Percentiles rank a stretch among this genome's conserved stretches.
Evolutionary conservation across 441 rosid genomes (phyloP).

Genomic region (Iberis amara): DNA sequence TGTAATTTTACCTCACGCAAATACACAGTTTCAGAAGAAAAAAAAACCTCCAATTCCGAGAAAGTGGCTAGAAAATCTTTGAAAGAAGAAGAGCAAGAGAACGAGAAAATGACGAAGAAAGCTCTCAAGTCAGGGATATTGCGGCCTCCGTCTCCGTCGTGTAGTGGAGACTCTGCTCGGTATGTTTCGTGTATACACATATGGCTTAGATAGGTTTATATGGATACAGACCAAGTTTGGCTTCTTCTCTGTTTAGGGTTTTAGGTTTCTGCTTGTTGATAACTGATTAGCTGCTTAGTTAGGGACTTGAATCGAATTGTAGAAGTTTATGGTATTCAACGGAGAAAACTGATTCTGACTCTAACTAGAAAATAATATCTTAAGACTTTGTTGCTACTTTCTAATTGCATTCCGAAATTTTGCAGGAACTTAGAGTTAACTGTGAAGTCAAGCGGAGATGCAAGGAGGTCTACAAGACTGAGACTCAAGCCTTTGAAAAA

Average conservation of each 20-base stretch:
- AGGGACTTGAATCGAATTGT: no score
- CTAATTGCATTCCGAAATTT: not conserved
- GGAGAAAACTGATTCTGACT: not conserved
- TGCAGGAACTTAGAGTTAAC: slow-evolving; percentile 40
- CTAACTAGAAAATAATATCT: no score
- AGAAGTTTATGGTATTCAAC: slow-evolving; percentile 2
- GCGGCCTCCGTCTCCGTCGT: slow-evolving; percentile 30
- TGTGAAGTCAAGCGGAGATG: slow-evolving; percentile 31
- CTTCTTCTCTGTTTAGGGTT: slow-evolving; percentile 17
- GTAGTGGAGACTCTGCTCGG: slow-evolving; percentile 22
- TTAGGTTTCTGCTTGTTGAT: slow-evolving; percentile 3
- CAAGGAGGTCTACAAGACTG: slow-evolving; percentile 36
- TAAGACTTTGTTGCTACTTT: not conserved
- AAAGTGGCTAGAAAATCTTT: slow-evolving; percentile 14
- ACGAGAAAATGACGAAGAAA: slow-evolving; percentile 43
- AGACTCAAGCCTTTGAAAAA: slow-evolving; percentile 31
- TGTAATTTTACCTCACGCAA: no score
- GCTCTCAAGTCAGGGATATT: slow-evolving; percentile 33
- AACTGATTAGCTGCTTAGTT: no score
- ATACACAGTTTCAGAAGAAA: no score
- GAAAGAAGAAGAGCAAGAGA: not conserved
- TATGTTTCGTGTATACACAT: slow-evolving; percentile 5
- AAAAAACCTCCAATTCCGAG: slow-evolving; percentile 15
- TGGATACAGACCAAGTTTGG: not conserved
- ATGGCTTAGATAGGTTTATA: not conserved